Base-by-base conservation (phyloP, 495 filamentous ascomycete species). In the Cenococcum geophilum region DNA sequence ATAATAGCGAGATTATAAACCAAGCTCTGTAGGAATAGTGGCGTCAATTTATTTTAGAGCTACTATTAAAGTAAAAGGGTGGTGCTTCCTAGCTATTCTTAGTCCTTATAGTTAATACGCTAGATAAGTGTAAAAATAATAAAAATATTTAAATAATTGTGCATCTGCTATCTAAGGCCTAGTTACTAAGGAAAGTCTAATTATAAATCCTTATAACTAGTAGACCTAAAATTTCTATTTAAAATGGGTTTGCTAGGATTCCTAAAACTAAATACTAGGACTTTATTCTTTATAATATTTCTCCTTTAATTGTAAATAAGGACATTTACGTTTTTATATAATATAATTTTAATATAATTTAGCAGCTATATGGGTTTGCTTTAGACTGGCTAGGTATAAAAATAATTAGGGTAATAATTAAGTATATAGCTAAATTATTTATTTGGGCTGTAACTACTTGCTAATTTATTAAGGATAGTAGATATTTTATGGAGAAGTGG, bases 381-480 rank as follows among this genome's bases (percentile, higher is more conserved):
- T 5, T 27, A 21, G 45, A 62, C n/a, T 83, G 78, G 80, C 80
- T 79, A 1, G 70, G 73, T 3, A 27, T 69, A 27, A 8, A 65
- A 16, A 40, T n/a, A 9, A 68, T 76, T 51, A 4, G 65, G 22
- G 42, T 25, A n/a, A 65, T 81, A 0, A 70, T 70, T 14, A 21
- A 72, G 34, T 70, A 67, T 48, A 70, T 78, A 9, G 65, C 22
- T 62, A n/a, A n/a, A n/a, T n/a, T n/a, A n/a, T n/a, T n/a, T n/a
- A n/a, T n/a, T n/a, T n/a, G n/a, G n/a, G n/a, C 65, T 16, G 55
- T 48, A 10, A 67, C 65, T 1, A 35, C 55, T 14, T 64, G 62
- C 55, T 62, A 62, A n/a, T 67, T 55, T 34, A 53, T 67, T 18
- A 40, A 40, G 14, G 22, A 12, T 4, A 55, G 62, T 25, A 21